phyloP scores from a whole-genome alignment of 2,329 filamentous ascomycete species.

The Blastomyces parvus region DNA sequence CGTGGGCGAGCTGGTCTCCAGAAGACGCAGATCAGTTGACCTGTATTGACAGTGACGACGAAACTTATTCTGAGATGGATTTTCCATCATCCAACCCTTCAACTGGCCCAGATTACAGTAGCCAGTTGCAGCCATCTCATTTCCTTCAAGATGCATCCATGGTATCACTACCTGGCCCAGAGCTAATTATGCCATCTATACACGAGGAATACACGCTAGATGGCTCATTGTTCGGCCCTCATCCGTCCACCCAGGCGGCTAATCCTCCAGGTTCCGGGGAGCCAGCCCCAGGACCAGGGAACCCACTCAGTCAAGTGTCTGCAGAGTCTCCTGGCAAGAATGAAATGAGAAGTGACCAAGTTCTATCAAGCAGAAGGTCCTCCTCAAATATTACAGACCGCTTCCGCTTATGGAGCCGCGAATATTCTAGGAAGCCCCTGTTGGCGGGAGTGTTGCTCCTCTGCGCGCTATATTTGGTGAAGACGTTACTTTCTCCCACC shows the following conservation, averaged over 20 bases:
- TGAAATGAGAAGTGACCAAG: not conserved
- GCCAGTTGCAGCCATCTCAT: not conserved
- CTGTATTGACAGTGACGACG: constrained; percentile 8
- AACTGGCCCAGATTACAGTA: not conserved
- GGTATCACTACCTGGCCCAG: constrained; percentile 6
- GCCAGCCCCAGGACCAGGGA: too few relatives aligned
- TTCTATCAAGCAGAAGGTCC: not conserved
- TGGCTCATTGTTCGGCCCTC: constrained; percentile 4
- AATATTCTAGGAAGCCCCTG: not conserved
- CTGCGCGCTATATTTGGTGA: not conserved
- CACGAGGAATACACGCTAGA: constrained; percentile 6
- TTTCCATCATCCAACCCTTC: constrained; percentile 7
- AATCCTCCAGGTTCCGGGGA: not conserved
- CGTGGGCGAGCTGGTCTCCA: constrained; percentile 8
- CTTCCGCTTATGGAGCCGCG: not conserved
- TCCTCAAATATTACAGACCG: not conserved
- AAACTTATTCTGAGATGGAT: not conserved
- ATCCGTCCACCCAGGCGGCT: not conserved
- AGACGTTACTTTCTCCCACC: not conserved
- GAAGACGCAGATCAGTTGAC: constrained; percentile 8
- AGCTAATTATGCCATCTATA: constrained; percentile 11
- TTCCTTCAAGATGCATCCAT: not conserved
- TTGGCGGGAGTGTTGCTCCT: not conserved
- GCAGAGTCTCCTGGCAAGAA: not conserved
- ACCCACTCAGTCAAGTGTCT: not conserved